phyloP scores from a whole-genome alignment of 768 basidiomycete genomes.

The Auriculariales sp. region DNA sequence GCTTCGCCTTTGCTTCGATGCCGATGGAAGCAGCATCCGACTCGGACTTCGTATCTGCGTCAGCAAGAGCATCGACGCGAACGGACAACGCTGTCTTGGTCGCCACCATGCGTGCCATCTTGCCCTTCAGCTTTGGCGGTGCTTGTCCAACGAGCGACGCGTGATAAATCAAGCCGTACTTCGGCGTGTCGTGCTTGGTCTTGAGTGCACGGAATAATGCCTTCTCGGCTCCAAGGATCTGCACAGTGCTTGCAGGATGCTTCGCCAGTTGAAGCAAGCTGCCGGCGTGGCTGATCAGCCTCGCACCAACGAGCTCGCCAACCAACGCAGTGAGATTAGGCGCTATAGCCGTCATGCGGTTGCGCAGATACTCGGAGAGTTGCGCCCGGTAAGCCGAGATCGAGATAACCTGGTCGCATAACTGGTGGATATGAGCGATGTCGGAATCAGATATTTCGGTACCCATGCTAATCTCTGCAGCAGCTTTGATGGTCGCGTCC shows the following conservation, averaged over 20 bases:
- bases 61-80: slow-evolving; percentile 93
- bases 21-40: slow-evolving; percentile 73
- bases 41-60: slow-evolving; percentile 81
- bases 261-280: slow-evolving; percentile 57
- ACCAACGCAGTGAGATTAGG: slow-evolving; percentile 86
- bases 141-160: slow-evolving; percentile 95
- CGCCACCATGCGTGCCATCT: slow-evolving; percentile 99
- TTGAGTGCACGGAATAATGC: slow-evolving; percentile 64
- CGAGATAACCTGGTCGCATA: slow-evolving; percentile 96
- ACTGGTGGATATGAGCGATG: slow-evolving; percentile 88
- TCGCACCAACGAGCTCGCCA: slow-evolving; percentile 62
- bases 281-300: slow-evolving; percentile 62
- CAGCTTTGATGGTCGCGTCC: slow-evolving; percentile 85
- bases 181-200: slow-evolving; percentile 90
- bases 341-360: slow-evolving; percentile 96
- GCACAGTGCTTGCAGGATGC: slow-evolving; percentile 66
- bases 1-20: slow-evolving; percentile 84
- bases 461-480: slow-evolving; percentile 98
- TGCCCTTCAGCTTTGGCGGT: slow-evolving; percentile 95
- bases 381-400: slow-evolving; percentile 91
- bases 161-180: slow-evolving; percentile 99
- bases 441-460: slow-evolving; percentile 97
- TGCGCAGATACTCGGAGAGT: slow-evolving; percentile 89
- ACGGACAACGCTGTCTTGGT: slow-evolving; percentile 96
- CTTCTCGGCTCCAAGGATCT: slow-evolving; percentile 67